A percentile compares a stretch with the other conserved stretches of the same genome.
These are phyloP conservation scores for Nemophila menziesii DNA, from an alignment of 257 asterid species.

Conservation along the genomic window DNA sequence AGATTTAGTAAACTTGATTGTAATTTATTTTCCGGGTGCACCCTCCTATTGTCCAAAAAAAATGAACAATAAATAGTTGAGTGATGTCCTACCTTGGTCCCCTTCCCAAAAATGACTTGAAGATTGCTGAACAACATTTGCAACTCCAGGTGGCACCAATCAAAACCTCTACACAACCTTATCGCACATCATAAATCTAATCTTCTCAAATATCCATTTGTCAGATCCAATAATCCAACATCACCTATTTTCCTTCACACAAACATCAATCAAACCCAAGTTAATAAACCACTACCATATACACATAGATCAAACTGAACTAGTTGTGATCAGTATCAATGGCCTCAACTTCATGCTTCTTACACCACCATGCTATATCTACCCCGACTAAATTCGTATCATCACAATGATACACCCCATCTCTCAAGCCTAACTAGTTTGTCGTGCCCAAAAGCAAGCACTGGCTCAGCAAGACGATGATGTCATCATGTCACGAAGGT, in stretches of 20 bases:
- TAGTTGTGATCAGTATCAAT: constrained; percentile 15
- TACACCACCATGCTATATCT: constrained; percentile 41
- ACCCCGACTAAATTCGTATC: constrained; percentile 25
- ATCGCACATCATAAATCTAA: constrained; percentile 43
- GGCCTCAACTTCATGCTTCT: constrained; percentile 73
- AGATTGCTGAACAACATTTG: too few species aligned
- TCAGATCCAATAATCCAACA: constrained; percentile 17
- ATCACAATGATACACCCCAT: constrained; percentile 13
- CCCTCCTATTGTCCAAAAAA: too few species aligned
- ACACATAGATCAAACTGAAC: constrained; percentile 5
- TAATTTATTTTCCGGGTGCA: too few species aligned
- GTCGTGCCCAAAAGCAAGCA: constrained; percentile 49
- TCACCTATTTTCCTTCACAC: constrained; percentile 23
- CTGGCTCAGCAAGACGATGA: constrained; percentile 12
- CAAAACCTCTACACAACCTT: constrained; percentile 30
- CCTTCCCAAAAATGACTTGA: too few species aligned
- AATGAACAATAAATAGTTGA: too few species aligned
- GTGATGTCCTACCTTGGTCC: too few species aligned
- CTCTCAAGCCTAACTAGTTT: constrained; percentile 34
- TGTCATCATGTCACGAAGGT: constrained; percentile 33
- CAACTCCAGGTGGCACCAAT: constrained; percentile 35
- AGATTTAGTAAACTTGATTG: too few species aligned
- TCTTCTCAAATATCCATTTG: constrained; percentile 27
- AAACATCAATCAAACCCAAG: too few species aligned
- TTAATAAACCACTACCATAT: too few species aligned